These are phyloP conservation scores for Massarina eburnea DNA, from an alignment of 2,329 filamentous ascomycete genomes.

Conservation along the genomic window DNA sequence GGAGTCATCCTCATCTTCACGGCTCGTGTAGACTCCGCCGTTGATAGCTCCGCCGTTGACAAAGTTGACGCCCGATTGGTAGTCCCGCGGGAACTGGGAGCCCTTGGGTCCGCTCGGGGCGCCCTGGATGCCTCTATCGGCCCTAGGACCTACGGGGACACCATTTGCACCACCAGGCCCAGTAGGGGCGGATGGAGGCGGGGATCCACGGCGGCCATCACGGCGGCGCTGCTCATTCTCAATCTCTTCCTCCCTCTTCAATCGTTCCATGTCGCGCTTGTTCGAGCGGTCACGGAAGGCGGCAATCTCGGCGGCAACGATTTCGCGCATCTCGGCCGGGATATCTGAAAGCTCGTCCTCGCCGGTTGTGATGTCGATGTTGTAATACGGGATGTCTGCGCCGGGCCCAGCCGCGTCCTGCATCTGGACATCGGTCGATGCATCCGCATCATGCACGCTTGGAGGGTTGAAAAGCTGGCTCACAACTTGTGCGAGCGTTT, in stretches of 20 bases:
- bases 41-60: slow-evolving; percentile 76
- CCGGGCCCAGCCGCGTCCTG: slow-evolving; percentile 57
- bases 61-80: slow-evolving; percentile 78
- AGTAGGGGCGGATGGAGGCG: slow-evolving; percentile 61
- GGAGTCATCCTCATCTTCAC: slow-evolving; percentile 83
- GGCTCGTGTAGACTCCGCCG: slow-evolving; percentile 55
- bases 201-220: slow-evolving; percentile 70
- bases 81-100: slow-evolving; percentile 68
- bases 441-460: slow-evolving; percentile 48
- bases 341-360: slow-evolving; percentile 97
- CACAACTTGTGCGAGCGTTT: slow-evolving; percentile 68
- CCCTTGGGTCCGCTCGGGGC: slow-evolving; percentile 73
- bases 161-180: slow-evolving; percentile 69
- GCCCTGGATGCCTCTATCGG: slow-evolving; percentile 65
- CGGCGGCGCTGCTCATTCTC: slow-evolving; percentile 81
- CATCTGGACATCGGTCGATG: slow-evolving; percentile 69
- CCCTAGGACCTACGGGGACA: slow-evolving; percentile 72
- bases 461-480: slow-evolving; percentile 71
- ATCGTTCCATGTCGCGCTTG: slow-evolving; percentile 81
- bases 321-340: slow-evolving; percentile 92
- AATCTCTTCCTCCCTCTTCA: slow-evolving; percentile 87
- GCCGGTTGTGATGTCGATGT: slow-evolving; percentile 71
- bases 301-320: slow-evolving; percentile 89
- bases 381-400: slow-evolving; percentile 77
- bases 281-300: slow-evolving; percentile 92